Percentiles rank a stretch among this genome's conserved stretches.
These are phyloP conservation scores for Pelargonium nanum DNA, from an alignment of 345 rosid species.

Conservation along the genomic window DNA sequence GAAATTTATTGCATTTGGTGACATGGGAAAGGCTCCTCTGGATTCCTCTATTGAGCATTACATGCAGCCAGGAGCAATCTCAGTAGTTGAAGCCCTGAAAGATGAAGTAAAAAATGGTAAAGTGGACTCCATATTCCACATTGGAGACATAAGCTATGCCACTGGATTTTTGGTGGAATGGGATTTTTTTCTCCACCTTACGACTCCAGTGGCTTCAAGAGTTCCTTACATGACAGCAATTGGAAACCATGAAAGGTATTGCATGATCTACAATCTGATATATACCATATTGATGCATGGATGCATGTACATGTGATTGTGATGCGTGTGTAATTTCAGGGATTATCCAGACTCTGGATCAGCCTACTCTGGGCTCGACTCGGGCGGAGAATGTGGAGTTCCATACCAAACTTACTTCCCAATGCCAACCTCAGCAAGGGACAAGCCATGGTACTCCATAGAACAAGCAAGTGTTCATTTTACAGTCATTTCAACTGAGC, in stretches of 20 bases:
- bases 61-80: conserved; percentile 56
- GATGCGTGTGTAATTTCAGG: conserved; percentile 13
- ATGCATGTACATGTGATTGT: too few relatives aligned
- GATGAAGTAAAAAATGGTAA: conserved; percentile 32
- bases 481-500: conserved; percentile 56
- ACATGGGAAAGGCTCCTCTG: conserved; percentile 68
- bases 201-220: conserved; percentile 45
- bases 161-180: conserved; percentile 68
- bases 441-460: conserved; percentile 67
- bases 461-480: conserved; percentile 51
- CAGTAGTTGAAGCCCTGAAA: conserved; percentile 38
- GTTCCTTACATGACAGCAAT: conserved; percentile 68
- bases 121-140: conserved; percentile 57
- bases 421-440: conserved; percentile 51
- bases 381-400: conserved; percentile 70
- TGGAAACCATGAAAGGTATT: conserved; percentile 62
- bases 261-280: background rate
- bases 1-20: conserved; percentile 50
- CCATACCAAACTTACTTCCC: conserved; percentile 61
- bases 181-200: conserved; percentile 56
- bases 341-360: conserved; percentile 41
- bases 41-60: conserved; percentile 58
- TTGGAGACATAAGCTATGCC: conserved; percentile 72
- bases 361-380: conserved; percentile 30
- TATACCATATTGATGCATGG: too few relatives aligned